Evolutionary conservation across 1,284 basidiomycete species (phyloP).

Genomic region (Volvariella volvacea): DNA sequence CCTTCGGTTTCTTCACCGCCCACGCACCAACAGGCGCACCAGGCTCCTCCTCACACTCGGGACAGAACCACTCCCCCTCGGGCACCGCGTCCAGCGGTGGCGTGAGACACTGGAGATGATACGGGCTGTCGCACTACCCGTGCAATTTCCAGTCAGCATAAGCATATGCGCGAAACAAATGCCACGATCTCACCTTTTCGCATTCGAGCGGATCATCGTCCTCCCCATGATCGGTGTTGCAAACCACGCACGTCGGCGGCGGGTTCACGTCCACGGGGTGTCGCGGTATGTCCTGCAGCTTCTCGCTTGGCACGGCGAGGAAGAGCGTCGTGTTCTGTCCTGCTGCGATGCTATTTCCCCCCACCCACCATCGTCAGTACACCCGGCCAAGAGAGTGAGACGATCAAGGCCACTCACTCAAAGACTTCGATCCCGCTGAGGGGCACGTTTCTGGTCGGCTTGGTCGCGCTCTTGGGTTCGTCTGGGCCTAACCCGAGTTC

Average conservation of each 20-base stretch:
- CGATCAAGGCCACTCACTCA: slow-evolving; percentile 44
- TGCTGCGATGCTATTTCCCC: slow-evolving; percentile 69
- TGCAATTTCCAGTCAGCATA: slow-evolving; percentile 3
- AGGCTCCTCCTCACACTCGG: slow-evolving; percentile 47
- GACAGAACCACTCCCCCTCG: slow-evolving; percentile 92
- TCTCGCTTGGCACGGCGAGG: slow-evolving; percentile 64
- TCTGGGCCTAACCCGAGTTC: slow-evolving; percentile 81
- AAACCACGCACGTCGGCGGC: slow-evolving; percentile 68
- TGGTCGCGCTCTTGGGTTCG: slow-evolving; percentile 82
- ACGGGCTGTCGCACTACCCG: slow-evolving; percentile 80
- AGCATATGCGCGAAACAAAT: background rate
- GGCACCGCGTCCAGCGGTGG: slow-evolving; percentile 77
- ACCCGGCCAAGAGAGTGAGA: background rate
- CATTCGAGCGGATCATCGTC: slow-evolving; percentile 72
- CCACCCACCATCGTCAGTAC: background rate
- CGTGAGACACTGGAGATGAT: slow-evolving; percentile 76
- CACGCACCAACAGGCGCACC: slow-evolving; percentile 35
- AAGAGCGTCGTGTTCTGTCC: slow-evolving; percentile 85
- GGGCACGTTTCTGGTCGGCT: slow-evolving; percentile 69
- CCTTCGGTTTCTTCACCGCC: slow-evolving; percentile 22
- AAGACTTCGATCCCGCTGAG: slow-evolving; percentile 74
- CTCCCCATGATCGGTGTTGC: slow-evolving; percentile 60
- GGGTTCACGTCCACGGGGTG: slow-evolving; percentile 69
- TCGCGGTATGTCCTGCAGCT: slow-evolving; percentile 66
- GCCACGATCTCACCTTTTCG: slow-evolving; percentile 75